Percentiles rank a stretch among this genome's conserved stretches.
Evolutionary conservation across 768 basidiomycete genomes (phyloP).

Genomic region (Astraeus odoratus): DNA sequence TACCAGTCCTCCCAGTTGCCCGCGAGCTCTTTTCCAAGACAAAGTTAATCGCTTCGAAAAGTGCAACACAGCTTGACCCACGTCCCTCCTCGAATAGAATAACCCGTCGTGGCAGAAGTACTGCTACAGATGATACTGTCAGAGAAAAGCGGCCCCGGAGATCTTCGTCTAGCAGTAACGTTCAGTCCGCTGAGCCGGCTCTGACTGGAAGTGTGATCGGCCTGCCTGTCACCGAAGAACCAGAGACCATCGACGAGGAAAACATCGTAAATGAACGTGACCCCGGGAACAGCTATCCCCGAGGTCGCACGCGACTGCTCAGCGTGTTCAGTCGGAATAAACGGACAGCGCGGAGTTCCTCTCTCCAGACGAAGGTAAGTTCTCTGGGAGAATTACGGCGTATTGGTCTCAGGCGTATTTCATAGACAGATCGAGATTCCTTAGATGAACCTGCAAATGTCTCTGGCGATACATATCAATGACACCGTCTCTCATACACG

Average conservation of each 20-base stretch:
- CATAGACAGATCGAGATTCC: constrained; percentile 5
- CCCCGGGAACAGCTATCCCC: constrained; percentile 11
- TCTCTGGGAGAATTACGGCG: not conserved
- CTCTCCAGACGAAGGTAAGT: constrained; percentile 10
- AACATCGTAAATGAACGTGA: constrained; percentile 11
- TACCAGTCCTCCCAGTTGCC: constrained; percentile 73
- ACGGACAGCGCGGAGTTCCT: constrained; percentile 3
- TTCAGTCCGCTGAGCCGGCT: not conserved
- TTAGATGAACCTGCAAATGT: constrained; percentile 1
- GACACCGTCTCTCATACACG: no score
- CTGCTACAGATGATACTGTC: constrained; percentile 8
- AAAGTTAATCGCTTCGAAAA: constrained; percentile 50
- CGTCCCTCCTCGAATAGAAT: constrained; percentile 16
- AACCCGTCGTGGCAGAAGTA: constrained; percentile 15
- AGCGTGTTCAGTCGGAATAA: constrained; percentile 22
- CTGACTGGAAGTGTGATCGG: constrained; percentile 17
- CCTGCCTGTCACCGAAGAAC: constrained; percentile 34
- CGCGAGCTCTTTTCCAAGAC: constrained; percentile 75
- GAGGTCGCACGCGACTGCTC: constrained; percentile 26
- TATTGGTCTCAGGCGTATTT: not conserved
- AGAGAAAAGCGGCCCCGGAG: constrained; percentile 9
- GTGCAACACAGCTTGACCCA: constrained; percentile 21
- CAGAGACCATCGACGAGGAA: constrained; percentile 28
- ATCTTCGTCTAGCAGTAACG: constrained; percentile 16
- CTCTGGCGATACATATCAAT: no score